A percentile compares a stretch with the other conserved stretches of the same genome.
Evolutionary conservation across 2,329 filamentous ascomycete species (phyloP).

Genomic region (Lizonia empirigonia): DNA sequence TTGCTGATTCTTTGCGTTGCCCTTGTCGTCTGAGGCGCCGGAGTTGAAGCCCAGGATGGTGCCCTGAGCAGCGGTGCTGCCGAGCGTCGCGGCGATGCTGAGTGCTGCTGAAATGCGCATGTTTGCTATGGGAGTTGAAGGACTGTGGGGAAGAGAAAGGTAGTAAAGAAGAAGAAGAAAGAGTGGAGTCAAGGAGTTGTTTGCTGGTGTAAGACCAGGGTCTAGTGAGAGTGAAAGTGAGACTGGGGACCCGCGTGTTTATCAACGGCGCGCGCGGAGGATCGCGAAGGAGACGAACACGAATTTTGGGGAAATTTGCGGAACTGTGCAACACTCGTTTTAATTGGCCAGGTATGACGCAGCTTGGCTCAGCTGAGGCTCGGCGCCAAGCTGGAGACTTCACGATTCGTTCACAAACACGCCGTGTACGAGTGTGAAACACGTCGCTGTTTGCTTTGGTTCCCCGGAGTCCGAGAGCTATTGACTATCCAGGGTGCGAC

Average conservation of each 20-base stretch:
- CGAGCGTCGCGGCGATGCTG: conserved; percentile 30
- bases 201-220: not conserved
- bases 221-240: conserved; percentile 3
- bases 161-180: not conserved
- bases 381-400: conserved; percentile 3
- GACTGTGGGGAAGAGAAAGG: conserved; percentile 10
- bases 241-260: conserved; percentile 14
- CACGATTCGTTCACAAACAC: conserved; percentile 4
- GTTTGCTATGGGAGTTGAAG: conserved; percentile 4
- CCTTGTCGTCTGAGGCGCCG: conserved; percentile 37
- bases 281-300: conserved; percentile 5
- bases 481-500: not conserved
- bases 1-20: conserved; percentile 60
- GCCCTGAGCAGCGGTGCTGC: conserved; percentile 29
- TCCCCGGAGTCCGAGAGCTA: conserved; percentile 7
- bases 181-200: not conserved
- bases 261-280: conserved; percentile 6
- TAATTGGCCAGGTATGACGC: conserved; percentile 12
- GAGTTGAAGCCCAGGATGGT: conserved; percentile 44
- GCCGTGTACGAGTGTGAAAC: conserved; percentile 7
- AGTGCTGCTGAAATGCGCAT: conserved; percentile 33
- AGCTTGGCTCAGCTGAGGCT: conserved; percentile 9
- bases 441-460: not conserved
- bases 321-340: not conserved
- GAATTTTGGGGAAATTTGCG: conserved; percentile 8